Conservation (phyloP, 106 monocot genomes). For the Dioscorea alata region DNA sequence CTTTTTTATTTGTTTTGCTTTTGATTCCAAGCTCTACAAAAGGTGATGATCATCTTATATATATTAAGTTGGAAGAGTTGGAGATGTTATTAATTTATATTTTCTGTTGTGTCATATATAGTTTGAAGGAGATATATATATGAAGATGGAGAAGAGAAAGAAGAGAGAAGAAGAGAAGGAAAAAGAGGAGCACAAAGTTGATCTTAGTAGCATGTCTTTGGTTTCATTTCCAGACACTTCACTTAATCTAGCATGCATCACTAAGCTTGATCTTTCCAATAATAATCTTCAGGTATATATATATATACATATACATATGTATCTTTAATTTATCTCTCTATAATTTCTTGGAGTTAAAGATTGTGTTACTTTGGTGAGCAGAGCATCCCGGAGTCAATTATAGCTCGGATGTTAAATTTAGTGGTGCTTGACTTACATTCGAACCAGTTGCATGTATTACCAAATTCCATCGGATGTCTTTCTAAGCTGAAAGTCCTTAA, state of each 20-base stretch:
- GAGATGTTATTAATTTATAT: not conserved
- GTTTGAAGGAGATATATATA: not conserved
- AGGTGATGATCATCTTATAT: not conserved
- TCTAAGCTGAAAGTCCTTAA: slow-evolving; percentile 32
- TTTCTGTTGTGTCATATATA: not conserved
- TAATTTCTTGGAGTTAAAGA: not conserved
- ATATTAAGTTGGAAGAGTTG: not conserved
- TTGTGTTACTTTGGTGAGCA: slow-evolving; percentile 1
- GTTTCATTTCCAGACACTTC: slow-evolving; percentile 17
- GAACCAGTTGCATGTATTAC: slow-evolving; percentile 26
- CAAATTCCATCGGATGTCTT: slow-evolving; percentile 42
- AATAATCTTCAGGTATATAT: slow-evolving; percentile 50
- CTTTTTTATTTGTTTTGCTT: not conserved
- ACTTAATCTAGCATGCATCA: slow-evolving; percentile 35
- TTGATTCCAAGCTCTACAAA: not conserved
- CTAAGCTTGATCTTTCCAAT: slow-evolving; percentile 59
- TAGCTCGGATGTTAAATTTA: slow-evolving; percentile 14
- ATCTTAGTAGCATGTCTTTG: slow-evolving; percentile 39
- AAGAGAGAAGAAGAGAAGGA: slow-evolving; percentile 4
- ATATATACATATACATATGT: not conserved
- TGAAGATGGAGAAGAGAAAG: not conserved
- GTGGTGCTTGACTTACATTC: slow-evolving; percentile 10
- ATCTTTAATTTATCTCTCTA: not conserved
- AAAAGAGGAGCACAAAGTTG: not conserved
- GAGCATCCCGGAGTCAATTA: slow-evolving; percentile 38